These are phyloP conservation scores for Kodamaea neixiangensis DNA, from an alignment of 805 yeast genomes.

Conservation along the genomic window DNA sequence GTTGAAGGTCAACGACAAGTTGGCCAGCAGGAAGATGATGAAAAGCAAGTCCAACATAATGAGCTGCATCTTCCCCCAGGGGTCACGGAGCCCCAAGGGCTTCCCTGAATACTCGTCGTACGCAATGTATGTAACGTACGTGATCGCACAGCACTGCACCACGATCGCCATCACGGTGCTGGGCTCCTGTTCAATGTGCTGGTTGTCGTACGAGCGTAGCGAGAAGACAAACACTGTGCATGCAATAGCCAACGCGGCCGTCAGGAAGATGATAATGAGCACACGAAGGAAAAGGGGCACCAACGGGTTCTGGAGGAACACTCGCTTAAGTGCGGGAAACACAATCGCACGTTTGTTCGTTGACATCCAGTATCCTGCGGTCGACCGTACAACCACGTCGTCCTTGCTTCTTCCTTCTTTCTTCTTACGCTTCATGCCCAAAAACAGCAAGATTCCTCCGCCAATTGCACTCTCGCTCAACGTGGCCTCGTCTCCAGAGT, in stretches of 20 bases:
- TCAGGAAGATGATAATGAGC: slow-evolving; percentile 50
- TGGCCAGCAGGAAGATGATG: slow-evolving; percentile 87
- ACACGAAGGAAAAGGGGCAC: slow-evolving; percentile 75
- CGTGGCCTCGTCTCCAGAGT: slow-evolving; percentile 30
- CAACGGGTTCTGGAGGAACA: slow-evolving; percentile 74
- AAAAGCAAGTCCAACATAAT: slow-evolving; percentile 81
- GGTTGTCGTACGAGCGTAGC: slow-evolving; percentile 31
- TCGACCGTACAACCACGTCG: slow-evolving; percentile 40
- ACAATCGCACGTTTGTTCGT: slow-evolving; percentile 61
- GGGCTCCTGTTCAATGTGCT: slow-evolving; percentile 67
- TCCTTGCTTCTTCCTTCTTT: slow-evolving; percentile 7
- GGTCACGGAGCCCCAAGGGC: slow-evolving; percentile 87
- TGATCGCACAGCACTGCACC: slow-evolving; percentile 76
- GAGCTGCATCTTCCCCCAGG: slow-evolving; percentile 78
- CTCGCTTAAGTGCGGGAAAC: slow-evolving; percentile 58
- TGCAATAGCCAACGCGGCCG: slow-evolving; percentile 74
- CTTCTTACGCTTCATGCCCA: slow-evolving; percentile 10
- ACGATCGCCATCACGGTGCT: slow-evolving; percentile 91
- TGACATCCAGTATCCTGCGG: slow-evolving; percentile 71
- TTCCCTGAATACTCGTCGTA: slow-evolving; percentile 90
- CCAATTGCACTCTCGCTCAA: slow-evolving; percentile 11
- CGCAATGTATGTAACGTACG: slow-evolving; percentile 78
- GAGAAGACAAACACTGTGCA: slow-evolving; percentile 52
- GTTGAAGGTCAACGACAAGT: slow-evolving; percentile 80
- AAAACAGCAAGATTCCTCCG: slow-evolving; percentile 13